Evolutionary conservation across 225 moss, liverwort and hornwort species (phyloP), one percentile per base, ranked within the genome.

Genomic region (Pseudisothecium myosuroides): DNA sequence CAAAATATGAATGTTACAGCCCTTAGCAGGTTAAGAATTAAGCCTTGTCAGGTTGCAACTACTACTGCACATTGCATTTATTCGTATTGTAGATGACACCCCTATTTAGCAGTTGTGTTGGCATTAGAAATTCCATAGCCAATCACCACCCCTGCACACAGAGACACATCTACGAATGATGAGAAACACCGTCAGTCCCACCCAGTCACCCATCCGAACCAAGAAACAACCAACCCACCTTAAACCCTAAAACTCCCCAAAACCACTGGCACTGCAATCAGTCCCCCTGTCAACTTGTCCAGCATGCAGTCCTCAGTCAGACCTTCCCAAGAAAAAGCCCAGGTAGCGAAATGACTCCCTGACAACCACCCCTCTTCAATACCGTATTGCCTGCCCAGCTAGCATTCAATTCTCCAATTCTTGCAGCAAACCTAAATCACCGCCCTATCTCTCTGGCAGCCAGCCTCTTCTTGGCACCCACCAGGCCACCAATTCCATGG

Each of bases 41-140:
- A 52, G 13, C 6, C 3, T 36, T 54, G 0, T 3, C 2, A 13
- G 12, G 5, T 1, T 50, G 5, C 2, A 0, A 1, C 11, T 29
- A 10, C 1, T 0, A 1, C 7, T 34, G 8, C 13, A 23, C 15
- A 55, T 0, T 77, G 0, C 6, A 76, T 22, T 12, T 17, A 17
- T 47, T 11, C 1, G 2, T 17, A 74, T 47, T 74, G 47, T 5
- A 29, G 1, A 15, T 6, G 14, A 4, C 52, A 21, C 11, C 5
- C 20, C 5, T 76, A 34, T 34, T 32, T 50, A 11, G 2, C 7
- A 5, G 2, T 50, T 50, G 37, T 4, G 1, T 9, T 12, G 22
- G 6, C 12, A 0, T 78, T 27, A 1, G 9, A n/a, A 79, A 79
- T 79, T n/a, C 17, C 2, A 24, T 56, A 16, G 1, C 7, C 26